Evolutionary conservation across 2,329 filamentous ascomycete species (phyloP).

Genomic region (Colletotrichum endophyticum): DNA sequence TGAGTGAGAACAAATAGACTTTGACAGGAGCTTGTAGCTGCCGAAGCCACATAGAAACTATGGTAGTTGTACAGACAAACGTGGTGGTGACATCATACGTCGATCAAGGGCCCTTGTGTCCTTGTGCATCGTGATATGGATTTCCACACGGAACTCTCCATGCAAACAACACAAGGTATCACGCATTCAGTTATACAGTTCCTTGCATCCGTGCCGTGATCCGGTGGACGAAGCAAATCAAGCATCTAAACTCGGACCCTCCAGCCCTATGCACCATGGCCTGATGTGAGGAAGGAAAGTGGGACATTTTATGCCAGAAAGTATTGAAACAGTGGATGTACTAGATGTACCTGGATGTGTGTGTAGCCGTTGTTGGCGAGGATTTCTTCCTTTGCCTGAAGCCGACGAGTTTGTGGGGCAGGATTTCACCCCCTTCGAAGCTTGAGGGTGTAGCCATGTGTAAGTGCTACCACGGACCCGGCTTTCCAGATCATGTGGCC

Average conservation of each 20-base stretch:
- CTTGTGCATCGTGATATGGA: not conserved
- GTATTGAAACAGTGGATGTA: not conserved
- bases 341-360: rapidly evolving
- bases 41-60: not conserved
- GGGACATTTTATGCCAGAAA: too few species aligned
- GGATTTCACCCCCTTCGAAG: not conserved
- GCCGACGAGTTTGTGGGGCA: not conserved
- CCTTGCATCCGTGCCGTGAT: not conserved
- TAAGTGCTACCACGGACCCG: not conserved
- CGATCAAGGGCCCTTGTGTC: not conserved
- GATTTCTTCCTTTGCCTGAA: too few species aligned
- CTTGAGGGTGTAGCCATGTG: not conserved
- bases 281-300: too few species aligned
- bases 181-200: not conserved
- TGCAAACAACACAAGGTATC: not conserved
- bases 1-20: not conserved
- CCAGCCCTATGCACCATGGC: not conserved
- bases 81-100: not conserved
- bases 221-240: not conserved
- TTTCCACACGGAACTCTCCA: not conserved
- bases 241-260: not conserved
- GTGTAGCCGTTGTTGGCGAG: too few species aligned
- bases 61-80: not conserved
- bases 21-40: not conserved
- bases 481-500: not conserved